phyloP scores from a whole-genome alignment of 495 filamentous ascomycete species.

The Amphirosellinia nigrospora region DNA sequence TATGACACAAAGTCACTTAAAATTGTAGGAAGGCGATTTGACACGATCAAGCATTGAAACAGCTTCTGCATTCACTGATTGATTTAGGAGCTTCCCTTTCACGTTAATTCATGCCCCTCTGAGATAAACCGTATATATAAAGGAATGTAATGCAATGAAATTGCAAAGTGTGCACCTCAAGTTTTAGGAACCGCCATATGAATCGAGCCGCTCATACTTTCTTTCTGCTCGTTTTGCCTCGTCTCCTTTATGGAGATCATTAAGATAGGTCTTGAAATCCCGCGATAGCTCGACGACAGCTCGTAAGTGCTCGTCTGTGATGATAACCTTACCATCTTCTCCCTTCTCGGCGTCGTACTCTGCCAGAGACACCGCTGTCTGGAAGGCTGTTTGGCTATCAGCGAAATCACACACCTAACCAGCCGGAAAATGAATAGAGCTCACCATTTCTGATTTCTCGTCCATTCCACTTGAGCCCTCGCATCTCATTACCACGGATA shows the following conservation, averaged over 20 bases:
- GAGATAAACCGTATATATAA: too few species aligned
- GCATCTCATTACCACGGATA: constrained; percentile 11
- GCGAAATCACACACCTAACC: neutral
- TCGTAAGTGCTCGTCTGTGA: constrained; percentile 28
- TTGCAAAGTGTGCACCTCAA: too few species aligned
- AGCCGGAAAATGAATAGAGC: neutral
- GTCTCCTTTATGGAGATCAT: constrained; percentile 29
- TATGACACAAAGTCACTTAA: too few species aligned
- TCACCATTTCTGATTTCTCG: constrained; percentile 43
- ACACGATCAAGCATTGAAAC: too few species aligned
- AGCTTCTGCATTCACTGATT: too few species aligned
- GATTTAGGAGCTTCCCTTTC: too few species aligned
- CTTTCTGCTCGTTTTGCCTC: constrained; percentile 24
- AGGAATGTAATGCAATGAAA: too few species aligned
- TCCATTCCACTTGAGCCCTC: constrained; percentile 46
- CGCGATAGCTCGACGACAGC: constrained; percentile 24
- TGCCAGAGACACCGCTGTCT: constrained; percentile 48
- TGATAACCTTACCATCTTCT: constrained; percentile 19
- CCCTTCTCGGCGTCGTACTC: constrained; percentile 27
- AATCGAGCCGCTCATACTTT: constrained; percentile 30
- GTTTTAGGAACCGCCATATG: constrained; percentile 12
- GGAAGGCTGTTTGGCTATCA: constrained; percentile 39
- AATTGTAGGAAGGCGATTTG: too few species aligned
- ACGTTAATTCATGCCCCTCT: too few species aligned
- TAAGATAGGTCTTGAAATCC: constrained; percentile 36